Percentiles rank a stretch among this genome's conserved stretches.
Conservation (phyloP, 495 filamentous ascomycete genomes). For the Astrothelium macrocarpum region DNA sequence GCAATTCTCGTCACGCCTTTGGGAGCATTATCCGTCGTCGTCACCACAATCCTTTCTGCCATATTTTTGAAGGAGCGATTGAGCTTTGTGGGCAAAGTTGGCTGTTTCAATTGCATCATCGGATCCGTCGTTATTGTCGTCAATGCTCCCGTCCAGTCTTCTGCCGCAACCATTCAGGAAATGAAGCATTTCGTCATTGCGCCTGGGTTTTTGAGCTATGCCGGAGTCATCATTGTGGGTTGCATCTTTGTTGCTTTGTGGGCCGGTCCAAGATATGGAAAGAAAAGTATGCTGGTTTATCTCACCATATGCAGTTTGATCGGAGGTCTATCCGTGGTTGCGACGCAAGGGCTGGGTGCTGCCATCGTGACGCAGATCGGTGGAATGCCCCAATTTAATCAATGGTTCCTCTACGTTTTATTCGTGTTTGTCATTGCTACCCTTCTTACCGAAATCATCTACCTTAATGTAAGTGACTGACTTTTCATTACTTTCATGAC, state of each 20-base stretch:
- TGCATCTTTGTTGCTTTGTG: conserved; percentile 65
- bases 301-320: conserved; percentile 91
- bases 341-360: conserved; percentile 86
- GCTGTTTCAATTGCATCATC: conserved; percentile 90
- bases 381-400: conserved; percentile 79
- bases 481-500: no score
- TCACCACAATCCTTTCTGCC: conserved; percentile 84
- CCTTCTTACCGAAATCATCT: conserved; percentile 86
- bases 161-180: conserved; percentile 80
- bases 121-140: conserved; percentile 88
- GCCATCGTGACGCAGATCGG: conserved; percentile 80
- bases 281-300: conserved; percentile 96
- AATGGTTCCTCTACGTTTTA: conserved; percentile 93
- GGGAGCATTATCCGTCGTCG: conserved; percentile 89
- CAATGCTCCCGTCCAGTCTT: conserved; percentile 80
- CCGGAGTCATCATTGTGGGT: conserved; percentile 72
- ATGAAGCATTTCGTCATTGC: conserved; percentile 84
- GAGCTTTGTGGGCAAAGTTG: conserved; percentile 91
- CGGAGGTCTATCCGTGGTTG: conserved; percentile 88
- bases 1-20: conserved; percentile 92
- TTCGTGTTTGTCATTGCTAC: conserved; percentile 84
- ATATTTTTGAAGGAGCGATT: conserved; percentile 94
- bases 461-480: conserved; percentile 85
- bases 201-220: conserved; percentile 78
- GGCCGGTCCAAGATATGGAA: conserved; percentile 82